Base-by-base conservation (phyloP, 1,139 yeast genomes). In the Magnusiomyces fungicola region DNA sequence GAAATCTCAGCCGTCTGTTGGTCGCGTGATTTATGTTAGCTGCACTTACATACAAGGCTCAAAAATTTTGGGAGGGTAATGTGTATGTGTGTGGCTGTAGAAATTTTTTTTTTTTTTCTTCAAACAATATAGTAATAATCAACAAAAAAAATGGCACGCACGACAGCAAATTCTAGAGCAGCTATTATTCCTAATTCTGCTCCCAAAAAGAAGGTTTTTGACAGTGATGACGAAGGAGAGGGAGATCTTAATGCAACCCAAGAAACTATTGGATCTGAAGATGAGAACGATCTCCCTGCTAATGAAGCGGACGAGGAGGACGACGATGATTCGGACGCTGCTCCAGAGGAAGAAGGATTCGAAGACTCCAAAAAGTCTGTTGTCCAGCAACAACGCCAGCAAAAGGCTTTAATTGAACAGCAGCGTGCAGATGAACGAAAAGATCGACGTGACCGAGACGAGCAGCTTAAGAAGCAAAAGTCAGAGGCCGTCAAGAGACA, bases 321-420 rank as follows among this genome's bases (percentile, higher is more conserved):
- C 10, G 44, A 41, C n/a, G 36, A 29, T 16, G 44, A 41, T 21
- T 19, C 19, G 7, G 44, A 41, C 29, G 44, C 19, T 18, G 44
- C 44, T 16, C 44, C 44, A 18, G 44, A 41, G 19, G 44, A 41
- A 41, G 44, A 41, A 41, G 44, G 44, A 41, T 41, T 41, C 36
- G 10, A 30, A 29, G 25, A 41, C 9, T 29, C 44, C 14, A 41
- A 29, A 16, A 5, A 29, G 16, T 14, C 33, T 2, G 25, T 41
- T 10, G 22, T 30, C 16, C 27, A 29, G 23, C n/a, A 41, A 30
- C 33, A 41, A 30, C 44, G 34, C 18, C 36, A 41, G n/a, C 23
- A 41, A 41, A 14, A 41, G 23, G 44, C 19, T 4, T 21, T 30
- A n/a, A 29, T 41, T n/a, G 21, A 7, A 18, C 14, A 29, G 16